Conservation (phyloP, 208 protist species). For the Acanthamoeba lenticulata region DNA sequence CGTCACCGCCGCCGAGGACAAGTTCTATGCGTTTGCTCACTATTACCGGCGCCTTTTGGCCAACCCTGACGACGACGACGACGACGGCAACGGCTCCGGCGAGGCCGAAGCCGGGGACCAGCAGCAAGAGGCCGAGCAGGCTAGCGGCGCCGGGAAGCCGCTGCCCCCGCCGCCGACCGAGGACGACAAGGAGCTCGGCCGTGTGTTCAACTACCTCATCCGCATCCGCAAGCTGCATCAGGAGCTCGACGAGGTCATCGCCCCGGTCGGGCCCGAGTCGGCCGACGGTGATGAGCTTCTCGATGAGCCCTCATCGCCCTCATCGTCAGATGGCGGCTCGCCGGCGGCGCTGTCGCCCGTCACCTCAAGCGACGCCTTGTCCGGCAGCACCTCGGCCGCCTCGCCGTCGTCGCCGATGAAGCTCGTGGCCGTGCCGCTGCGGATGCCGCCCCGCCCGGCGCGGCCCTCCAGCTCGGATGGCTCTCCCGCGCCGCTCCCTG, state of each 20-base stretch:
- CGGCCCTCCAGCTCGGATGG: not conserved
- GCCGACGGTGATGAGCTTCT: not conserved
- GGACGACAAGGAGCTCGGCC: not conserved
- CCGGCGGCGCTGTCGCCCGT: not conserved
- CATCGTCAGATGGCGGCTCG: not conserved
- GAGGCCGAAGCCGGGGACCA: not conserved
- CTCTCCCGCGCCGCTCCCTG: not conserved
- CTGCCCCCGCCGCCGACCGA: not conserved
- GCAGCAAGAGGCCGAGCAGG: too few species aligned
- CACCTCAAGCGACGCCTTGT: not conserved
- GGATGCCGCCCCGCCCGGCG: not conserved
- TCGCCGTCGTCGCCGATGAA: not conserved
- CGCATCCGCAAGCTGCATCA: slow-evolving; percentile 21
- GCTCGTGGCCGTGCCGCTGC: not conserved
- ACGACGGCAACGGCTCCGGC: not conserved
- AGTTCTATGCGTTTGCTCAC: not conserved
- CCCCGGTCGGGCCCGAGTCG: not conserved
- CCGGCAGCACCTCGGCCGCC: too few species aligned
- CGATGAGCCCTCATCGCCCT: too few species aligned
- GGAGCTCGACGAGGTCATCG: slow-evolving; percentile 13
- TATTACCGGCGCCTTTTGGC: not conserved
- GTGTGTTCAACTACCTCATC: slow-evolving; percentile 1
- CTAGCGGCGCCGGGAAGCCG: not conserved
- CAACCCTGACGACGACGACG: not conserved
- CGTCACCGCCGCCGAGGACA: not conserved